Percentiles rank a stretch among this genome's conserved stretches.
These are phyloP conservation scores for Nannochloropsis granulata DNA, from an alignment of 108 stramenopile species.

Conservation along the genomic window DNA sequence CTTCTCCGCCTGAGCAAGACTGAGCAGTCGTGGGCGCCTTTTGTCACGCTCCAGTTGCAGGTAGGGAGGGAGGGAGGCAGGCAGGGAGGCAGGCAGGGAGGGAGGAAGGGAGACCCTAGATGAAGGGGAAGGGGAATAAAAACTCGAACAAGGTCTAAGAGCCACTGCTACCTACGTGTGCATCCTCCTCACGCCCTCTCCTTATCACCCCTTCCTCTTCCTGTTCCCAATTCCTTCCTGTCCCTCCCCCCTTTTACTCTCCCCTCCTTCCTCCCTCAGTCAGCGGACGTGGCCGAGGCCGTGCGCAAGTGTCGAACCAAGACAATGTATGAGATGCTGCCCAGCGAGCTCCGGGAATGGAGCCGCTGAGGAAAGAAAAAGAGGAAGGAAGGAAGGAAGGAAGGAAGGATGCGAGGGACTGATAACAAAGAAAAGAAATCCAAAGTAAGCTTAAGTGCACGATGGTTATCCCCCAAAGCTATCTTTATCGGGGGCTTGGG, in stretches of 20 bases:
- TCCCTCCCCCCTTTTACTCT: not conserved
- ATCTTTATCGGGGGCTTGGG: too few relatives aligned
- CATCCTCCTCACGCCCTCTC: too few relatives aligned
- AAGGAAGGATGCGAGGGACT: too few relatives aligned
- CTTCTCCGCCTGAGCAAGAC: not conserved
- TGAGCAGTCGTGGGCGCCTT: not conserved
- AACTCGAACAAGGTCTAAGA: too few relatives aligned
- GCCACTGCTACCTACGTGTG: too few relatives aligned
- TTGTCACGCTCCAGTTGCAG: not conserved
- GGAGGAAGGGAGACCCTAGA: not conserved
- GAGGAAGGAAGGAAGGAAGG: not conserved
- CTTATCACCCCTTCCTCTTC: not conserved
- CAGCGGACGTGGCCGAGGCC: not conserved
- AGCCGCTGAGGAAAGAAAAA: not conserved
- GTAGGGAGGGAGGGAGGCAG: not conserved
- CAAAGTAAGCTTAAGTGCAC: too few relatives aligned
- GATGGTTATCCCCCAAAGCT: too few relatives aligned
- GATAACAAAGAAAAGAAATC: too few relatives aligned
- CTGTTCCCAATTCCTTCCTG: not conserved
- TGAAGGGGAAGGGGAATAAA: not conserved
- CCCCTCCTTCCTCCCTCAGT: not conserved
- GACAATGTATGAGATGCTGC: not conserved
- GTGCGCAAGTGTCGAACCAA: not conserved
- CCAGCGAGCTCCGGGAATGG: not conserved
- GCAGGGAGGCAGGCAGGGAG: not conserved